Conservation (phyloP, 495 filamentous ascomycete species). For the Annulohypoxylon maeteangense region DNA sequence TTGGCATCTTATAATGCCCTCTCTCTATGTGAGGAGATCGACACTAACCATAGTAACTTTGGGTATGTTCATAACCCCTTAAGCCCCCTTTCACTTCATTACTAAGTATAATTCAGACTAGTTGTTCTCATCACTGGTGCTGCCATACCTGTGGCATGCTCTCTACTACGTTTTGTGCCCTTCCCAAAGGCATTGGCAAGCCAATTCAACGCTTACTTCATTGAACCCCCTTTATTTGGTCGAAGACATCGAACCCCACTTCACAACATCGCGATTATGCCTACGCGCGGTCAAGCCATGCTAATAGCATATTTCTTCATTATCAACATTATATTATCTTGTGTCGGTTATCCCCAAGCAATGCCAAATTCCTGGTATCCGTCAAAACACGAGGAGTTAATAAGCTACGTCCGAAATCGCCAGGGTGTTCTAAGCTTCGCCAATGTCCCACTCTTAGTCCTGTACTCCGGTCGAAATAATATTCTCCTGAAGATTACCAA, state of each 20-base stretch:
- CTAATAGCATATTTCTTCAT: slow-evolving; percentile 50
- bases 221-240: slow-evolving; percentile 51
- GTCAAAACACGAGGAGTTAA: not conserved
- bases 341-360: slow-evolving; percentile 36
- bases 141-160: slow-evolving; percentile 47
- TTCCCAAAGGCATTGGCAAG: slow-evolving; percentile 28
- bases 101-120: slow-evolving; percentile 35
- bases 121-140: slow-evolving; percentile 48
- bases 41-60: slow-evolving; percentile 37
- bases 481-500: slow-evolving; percentile 62
- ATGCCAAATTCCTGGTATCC: slow-evolving; percentile 43
- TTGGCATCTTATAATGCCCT: slow-evolving; percentile 29
- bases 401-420: slow-evolving; percentile 55
- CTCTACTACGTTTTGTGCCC: slow-evolving; percentile 46
- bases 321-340: slow-evolving; percentile 51
- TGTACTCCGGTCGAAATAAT: slow-evolving; percentile 65
- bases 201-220: slow-evolving; percentile 45
- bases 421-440: slow-evolving; percentile 62
- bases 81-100: not conserved
- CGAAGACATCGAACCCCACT: slow-evolving; percentile 45
- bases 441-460: slow-evolving; percentile 59
- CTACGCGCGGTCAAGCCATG: slow-evolving; percentile 53
- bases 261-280: slow-evolving; percentile 48
- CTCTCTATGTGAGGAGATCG: slow-evolving; percentile 34
- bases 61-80: slow-evolving; percentile 30